A percentile compares a stretch with the other conserved stretches of the same genome.
phyloP scores from a whole-genome alignment of 1,139 yeast species.

The Taphrina pruni region DNA sequence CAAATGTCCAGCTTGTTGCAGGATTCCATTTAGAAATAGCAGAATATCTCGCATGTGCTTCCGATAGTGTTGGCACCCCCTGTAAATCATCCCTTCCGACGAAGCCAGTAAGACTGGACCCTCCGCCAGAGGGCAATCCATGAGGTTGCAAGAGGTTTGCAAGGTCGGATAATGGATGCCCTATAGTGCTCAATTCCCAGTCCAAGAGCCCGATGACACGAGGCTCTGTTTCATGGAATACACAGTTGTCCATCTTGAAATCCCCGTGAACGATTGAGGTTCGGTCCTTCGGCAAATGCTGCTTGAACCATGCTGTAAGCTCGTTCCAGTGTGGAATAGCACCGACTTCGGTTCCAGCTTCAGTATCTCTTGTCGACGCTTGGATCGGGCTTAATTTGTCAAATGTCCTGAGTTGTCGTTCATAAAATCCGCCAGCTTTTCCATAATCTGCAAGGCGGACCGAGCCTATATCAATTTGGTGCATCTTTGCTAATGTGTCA shows the following conservation, averaged over 20 bases:
- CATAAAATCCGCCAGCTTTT: constrained; percentile 61
- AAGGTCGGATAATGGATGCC: constrained; percentile 69
- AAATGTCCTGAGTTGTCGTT: constrained; percentile 63
- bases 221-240: constrained; percentile 61
- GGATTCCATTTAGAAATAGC: constrained; percentile 51
- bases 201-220: constrained; percentile 65
- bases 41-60: constrained; percentile 48
- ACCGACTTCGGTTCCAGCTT: constrained; percentile 55
- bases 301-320: constrained; percentile 57
- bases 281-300: constrained; percentile 60
- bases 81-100: constrained; percentile 40
- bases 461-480: constrained; percentile 58
- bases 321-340: constrained; percentile 60
- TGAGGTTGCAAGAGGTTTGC: constrained; percentile 68
- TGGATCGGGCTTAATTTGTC: constrained; percentile 60
- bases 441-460: constrained; percentile 54
- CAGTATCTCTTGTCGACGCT: constrained; percentile 50
- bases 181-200: constrained; percentile 73
- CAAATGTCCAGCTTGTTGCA: constrained; percentile 59
- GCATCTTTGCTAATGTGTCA: constrained; percentile 61
- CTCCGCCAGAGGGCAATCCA: constrained; percentile 54
- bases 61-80: constrained; percentile 49
- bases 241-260: constrained; percentile 67
- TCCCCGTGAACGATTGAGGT: constrained; percentile 68
- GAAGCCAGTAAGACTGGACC: constrained; percentile 37